Percentiles rank a stretch among this genome's conserved stretches.
Conservation (phyloP, 1,284 basidiomycete species). For the Irpex lacteus region DNA sequence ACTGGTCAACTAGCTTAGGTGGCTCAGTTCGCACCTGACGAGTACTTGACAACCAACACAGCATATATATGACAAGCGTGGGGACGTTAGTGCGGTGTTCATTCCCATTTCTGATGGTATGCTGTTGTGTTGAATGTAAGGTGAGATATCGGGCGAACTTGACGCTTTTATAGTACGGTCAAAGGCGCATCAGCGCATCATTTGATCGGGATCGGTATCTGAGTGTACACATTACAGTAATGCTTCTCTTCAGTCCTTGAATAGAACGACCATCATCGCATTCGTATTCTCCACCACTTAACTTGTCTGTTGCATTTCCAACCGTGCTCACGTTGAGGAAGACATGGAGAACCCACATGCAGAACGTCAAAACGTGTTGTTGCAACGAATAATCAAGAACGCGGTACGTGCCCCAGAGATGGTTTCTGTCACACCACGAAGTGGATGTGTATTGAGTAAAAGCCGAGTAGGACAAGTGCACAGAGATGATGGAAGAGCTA, state of each 20-base stretch:
- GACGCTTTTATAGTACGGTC: not conserved
- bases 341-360: slow-evolving; percentile 90
- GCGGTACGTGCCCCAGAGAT: slow-evolving; percentile 56
- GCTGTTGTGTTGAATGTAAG: no score
- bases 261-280: not conserved
- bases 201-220: not conserved
- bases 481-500: slow-evolving; percentile 77
- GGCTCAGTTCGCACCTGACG: no score
- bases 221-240: not conserved
- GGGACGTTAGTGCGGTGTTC: no score
- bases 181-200: not conserved
- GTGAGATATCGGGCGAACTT: no score
- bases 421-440: not conserved
- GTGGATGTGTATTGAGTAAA: not conserved
- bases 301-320: not conserved
- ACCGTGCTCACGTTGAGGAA: not conserved
- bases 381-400: slow-evolving; percentile 90
- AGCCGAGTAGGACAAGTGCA: slow-evolving; percentile 64
- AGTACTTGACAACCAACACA: no score
- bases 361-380: slow-evolving; percentile 83
- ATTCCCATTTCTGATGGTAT: no score
- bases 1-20: no score
- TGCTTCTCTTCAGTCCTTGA: not conserved
- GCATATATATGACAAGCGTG: no score
- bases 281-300: not conserved